Conservation (phyloP, 352 stramenopile species). For the Phytopythium aichiense region DNA sequence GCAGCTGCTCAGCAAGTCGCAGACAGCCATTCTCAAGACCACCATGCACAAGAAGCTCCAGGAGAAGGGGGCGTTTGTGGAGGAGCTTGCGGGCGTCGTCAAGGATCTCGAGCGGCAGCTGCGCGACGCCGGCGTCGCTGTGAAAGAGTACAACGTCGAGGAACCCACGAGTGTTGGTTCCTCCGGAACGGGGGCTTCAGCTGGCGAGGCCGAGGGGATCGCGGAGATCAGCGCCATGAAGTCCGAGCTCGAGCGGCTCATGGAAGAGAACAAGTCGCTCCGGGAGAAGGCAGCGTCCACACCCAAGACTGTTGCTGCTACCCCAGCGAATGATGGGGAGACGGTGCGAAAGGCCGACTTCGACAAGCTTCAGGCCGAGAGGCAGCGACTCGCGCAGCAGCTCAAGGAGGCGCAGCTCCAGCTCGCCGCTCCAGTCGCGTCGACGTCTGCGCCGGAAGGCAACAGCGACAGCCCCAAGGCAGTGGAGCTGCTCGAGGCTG, state of each 20-base stretch:
- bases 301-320: slow-evolving; percentile 2
- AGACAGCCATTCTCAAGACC: slow-evolving; percentile 81
- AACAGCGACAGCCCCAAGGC: background rate
- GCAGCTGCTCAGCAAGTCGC: slow-evolving; percentile 80
- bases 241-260: slow-evolving; percentile 62
- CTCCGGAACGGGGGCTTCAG: slow-evolving; percentile 2
- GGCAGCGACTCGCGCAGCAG: slow-evolving; percentile 45
- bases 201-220: slow-evolving; percentile 38
- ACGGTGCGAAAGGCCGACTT: slow-evolving; percentile 31
- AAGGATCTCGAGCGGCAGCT: slow-evolving; percentile 65
- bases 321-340: slow-evolving; percentile 8
- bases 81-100: slow-evolving; percentile 62
- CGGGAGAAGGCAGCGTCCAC: slow-evolving; percentile 21
- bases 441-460: background rate
- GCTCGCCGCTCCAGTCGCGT: slow-evolving; percentile 11
- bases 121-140: slow-evolving; percentile 32
- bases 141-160: slow-evolving; percentile 42
- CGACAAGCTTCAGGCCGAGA: slow-evolving; percentile 52
- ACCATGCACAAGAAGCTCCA: slow-evolving; percentile 81
- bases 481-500: slow-evolving; percentile 26
- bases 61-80: slow-evolving; percentile 53
- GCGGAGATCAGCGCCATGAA: slow-evolving; percentile 71
- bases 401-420: slow-evolving; percentile 66
- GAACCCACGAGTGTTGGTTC: slow-evolving; percentile 5
- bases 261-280: slow-evolving; percentile 63